Base-by-base conservation (phyloP, 352 stramenopile genomes). In the Globisporangium echinulatum region DNA sequence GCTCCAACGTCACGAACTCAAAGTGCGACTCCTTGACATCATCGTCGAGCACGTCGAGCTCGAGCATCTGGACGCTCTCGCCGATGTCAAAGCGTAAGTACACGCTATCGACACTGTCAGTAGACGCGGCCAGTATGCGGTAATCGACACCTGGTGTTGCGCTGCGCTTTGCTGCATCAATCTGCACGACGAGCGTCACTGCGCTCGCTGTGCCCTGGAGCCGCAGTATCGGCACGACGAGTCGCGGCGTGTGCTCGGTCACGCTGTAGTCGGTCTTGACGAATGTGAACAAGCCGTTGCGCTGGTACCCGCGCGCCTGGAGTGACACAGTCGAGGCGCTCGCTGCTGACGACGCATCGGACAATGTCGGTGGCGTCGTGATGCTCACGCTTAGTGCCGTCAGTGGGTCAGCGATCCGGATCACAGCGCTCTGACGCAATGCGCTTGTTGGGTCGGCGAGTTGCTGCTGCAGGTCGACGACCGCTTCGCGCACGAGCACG, bases 211-310 rank as follows among this genome's bases (percentile, higher is more conserved):
- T 65, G 8, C 82, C 82, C 67, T 91, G 82, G 0, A 78, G 64
- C 7, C 82, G 70, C 47, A 85, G 50, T 1, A 91, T 62, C 0
- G 72, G 75, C 13, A 91, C 72, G 3, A 71, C 48, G 0, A 89
- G 42, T 3, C 50, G 72, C 0, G 55, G 56, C 0, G 72, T 76
- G 50, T 75, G 83, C 38, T 91, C 82, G 0, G 82, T 87, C 42
- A 87, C 60, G 39, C 75, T 88, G 50, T 84, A 83, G 38, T 77
- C 56, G 39, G 67, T 71, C 36, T 63, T 68, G 0, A 71, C 70
- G 33, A 91, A 89, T 3, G 76, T 80, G 14, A 91, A 89, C 10
- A 91, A 54, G 0, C 82, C 82, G 11, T 73, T 84, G 33, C 63
- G 59, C 54, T 91, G 82, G 54, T 88, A 91, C 1, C 68, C 75